These are phyloP conservation scores for Microthlaspi erraticum DNA, from an alignment of 345 rosid species.

Conservation along the genomic window DNA sequence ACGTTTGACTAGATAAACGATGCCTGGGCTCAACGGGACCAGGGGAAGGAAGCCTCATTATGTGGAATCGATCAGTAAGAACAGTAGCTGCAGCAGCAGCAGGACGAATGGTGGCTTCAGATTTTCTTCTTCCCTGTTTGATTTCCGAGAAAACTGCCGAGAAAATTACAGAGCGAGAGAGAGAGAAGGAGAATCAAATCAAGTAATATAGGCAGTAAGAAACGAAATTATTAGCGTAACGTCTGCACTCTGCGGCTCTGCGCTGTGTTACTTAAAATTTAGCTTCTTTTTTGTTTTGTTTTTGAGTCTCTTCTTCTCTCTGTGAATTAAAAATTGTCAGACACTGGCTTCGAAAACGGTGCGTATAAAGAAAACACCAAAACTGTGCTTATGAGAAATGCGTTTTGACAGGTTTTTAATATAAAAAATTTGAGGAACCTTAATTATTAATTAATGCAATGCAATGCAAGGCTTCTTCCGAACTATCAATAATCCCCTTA, in stretches of 20 bases:
- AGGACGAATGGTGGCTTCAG: slow-evolving; percentile 4
- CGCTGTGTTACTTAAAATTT: slow-evolving; percentile 5
- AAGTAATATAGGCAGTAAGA: background rate
- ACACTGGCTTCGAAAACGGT: too few relatives aligned
- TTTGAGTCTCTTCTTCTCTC: background rate
- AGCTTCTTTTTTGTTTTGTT: background rate
- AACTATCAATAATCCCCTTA: too few relatives aligned
- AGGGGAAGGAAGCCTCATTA: slow-evolving; percentile 59
- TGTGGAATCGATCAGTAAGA: slow-evolving; percentile 13
- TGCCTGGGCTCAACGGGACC: slow-evolving; percentile 61
- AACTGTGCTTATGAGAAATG: too few relatives aligned
- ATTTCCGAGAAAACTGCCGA: slow-evolving; percentile 25
- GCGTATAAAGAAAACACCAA: too few relatives aligned
- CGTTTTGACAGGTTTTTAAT: too few relatives aligned
- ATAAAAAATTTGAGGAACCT: too few relatives aligned
- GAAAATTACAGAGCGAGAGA: slow-evolving; percentile 2
- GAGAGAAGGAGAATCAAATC: slow-evolving; percentile 1
- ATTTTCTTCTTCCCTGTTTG: slow-evolving; percentile 17
- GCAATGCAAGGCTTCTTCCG: too few relatives aligned
- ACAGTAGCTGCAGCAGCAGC: slow-evolving; percentile 19
- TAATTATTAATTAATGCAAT: too few relatives aligned
- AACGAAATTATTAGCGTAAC: slow-evolving; percentile 11
- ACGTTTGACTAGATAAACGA: slow-evolving; percentile 59
- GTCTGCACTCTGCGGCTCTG: background rate
- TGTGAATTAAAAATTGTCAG: background rate